These are phyloP conservation scores for Diplogelasinospora grovesii DNA, from an alignment of 495 filamentous ascomycete species.

Conservation along the genomic window DNA sequence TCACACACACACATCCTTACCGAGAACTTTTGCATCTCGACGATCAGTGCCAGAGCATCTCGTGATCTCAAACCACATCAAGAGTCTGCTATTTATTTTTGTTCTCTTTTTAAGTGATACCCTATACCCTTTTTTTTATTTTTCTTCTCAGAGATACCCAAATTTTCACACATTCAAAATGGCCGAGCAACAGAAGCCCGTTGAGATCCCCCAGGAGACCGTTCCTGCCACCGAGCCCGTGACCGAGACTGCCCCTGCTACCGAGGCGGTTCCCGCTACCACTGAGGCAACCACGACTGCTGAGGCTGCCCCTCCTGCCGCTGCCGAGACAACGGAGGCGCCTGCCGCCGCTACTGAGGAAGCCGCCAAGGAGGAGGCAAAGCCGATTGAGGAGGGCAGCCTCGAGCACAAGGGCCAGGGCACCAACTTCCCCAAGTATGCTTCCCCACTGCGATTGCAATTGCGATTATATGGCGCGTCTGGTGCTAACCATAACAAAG, in stretches of 20 bases:
- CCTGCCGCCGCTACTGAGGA: constrained; percentile 48
- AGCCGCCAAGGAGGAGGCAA: constrained; percentile 48
- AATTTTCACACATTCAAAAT: constrained; percentile 29
- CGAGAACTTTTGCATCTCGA: constrained; percentile 22
- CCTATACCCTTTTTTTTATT: constrained; percentile 39
- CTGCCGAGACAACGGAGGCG: constrained; percentile 34
- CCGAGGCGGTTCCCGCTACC: constrained; percentile 24
- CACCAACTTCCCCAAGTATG: constrained; percentile 77
- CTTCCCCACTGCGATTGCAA: too few species aligned
- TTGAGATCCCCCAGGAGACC: constrained; percentile 36
- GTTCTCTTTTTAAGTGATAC: constrained; percentile 41
- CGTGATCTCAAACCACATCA: constrained; percentile 20
- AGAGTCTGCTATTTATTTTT: constrained; percentile 27
- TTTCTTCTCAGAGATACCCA: constrained; percentile 38
- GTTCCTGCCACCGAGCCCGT: constrained; percentile 41
- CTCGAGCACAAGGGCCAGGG: constrained; percentile 85
- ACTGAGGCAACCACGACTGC: constrained; percentile 28
- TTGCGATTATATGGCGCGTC: neutral
- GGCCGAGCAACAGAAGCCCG: constrained; percentile 44
- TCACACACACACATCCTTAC: constrained; percentile 18
- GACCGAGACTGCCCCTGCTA: constrained; percentile 37
- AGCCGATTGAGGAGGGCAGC: constrained; percentile 65
- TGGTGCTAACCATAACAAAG: constrained; percentile 22
- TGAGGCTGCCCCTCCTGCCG: constrained; percentile 37
- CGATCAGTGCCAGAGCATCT: constrained; percentile 22